A percentile compares a stretch with the other conserved stretches of the same genome.
phyloP scores from a whole-genome alignment of 208 protist species.

The Lotmaria passim region DNA sequence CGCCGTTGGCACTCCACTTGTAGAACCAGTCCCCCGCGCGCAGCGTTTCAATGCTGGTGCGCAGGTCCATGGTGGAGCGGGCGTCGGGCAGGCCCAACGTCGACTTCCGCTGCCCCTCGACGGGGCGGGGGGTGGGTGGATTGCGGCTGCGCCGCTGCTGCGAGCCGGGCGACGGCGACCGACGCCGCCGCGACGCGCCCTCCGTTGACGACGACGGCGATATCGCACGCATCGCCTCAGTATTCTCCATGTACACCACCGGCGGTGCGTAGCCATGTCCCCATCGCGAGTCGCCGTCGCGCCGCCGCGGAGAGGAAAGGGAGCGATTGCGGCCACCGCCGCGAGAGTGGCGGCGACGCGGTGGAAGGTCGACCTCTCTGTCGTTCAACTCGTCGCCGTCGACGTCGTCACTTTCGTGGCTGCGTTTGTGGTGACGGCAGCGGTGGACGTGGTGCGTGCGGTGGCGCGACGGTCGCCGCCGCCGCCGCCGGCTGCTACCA shows the following conservation, averaged over 20 bases:
- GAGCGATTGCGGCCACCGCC: not conserved
- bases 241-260: slow-evolving; percentile 26
- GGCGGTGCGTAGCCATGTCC: slow-evolving; percentile 26
- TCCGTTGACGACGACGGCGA: slow-evolving; percentile 23
- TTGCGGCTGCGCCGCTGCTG: slow-evolving; percentile 12
- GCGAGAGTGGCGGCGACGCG: slow-evolving; percentile 2
- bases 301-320: not conserved
- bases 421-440: not conserved
- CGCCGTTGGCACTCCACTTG: slow-evolving; percentile 71
- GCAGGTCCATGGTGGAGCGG: slow-evolving; percentile 68
- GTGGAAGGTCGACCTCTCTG: slow-evolving; percentile 3
- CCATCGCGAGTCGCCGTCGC: not conserved
- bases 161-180: slow-evolving; percentile 1
- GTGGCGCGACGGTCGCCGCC: slow-evolving; percentile 11
- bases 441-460: slow-evolving; percentile 11
- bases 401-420: not conserved
- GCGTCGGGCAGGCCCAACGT: slow-evolving; percentile 46
- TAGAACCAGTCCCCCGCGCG: slow-evolving; percentile 83
- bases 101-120: slow-evolving; percentile 18
- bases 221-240: not conserved
- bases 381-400: not conserved
- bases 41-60: slow-evolving; percentile 69
- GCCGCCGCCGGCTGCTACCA: not conserved
- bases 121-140: not conserved
- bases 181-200: slow-evolving; percentile 5